Base-by-base conservation (phyloP, 1,284 basidiomycete genomes). In the Pyrrhoderma lamaoense region DNA sequence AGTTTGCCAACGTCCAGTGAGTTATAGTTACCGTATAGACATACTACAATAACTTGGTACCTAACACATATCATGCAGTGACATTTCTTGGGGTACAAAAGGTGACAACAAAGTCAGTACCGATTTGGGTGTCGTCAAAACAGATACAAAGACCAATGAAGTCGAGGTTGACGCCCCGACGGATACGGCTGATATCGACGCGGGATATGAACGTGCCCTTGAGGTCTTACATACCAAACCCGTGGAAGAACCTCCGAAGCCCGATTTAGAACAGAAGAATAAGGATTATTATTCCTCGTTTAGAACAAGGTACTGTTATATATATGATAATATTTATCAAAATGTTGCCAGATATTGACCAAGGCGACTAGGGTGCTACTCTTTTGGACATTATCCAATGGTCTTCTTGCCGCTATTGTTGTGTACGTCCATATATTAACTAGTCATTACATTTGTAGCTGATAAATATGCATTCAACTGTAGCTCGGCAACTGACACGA, bases 251-350 rank as follows among this genome's bases (percentile, higher is more conserved):
- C 82, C 84, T 42, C 62, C 70, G 34, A 82, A 76, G 55, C 74
- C 75, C 0, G 83, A 91, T 64, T 64, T 68, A n/a, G 70, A 74
- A 57, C 89, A 85, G 22, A 69, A 79, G 58, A 85, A 93, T 65
- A 90, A 93, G 64, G 93, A 96, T 70, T 93, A 89, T 65, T 95
- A 94, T 65, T 73, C 82, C 62, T 80, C 76, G 27, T 92, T 95
- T 68, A 77, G 93, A 58, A 95, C 93, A 1, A n/a, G n/a, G n/a
- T n/a, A n/a, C n/a, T n/a, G n/a, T n/a, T n/a, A n/a, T n/a, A 95
- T 94, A 73, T 82, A 58, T 58, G 68, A 65, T 62, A 3, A 19
- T 7, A 14, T 52, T 8, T 51, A n/a, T 38, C 34, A 19, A 27
- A 40, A 8, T 8, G 13, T 21, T 36, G 25, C 27, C 14, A 23